Evolutionary conservation across 345 rosid genomes (phyloP), one percentile per base, ranked within the genome.

Genomic region (Dimocarpus longan): DNA sequence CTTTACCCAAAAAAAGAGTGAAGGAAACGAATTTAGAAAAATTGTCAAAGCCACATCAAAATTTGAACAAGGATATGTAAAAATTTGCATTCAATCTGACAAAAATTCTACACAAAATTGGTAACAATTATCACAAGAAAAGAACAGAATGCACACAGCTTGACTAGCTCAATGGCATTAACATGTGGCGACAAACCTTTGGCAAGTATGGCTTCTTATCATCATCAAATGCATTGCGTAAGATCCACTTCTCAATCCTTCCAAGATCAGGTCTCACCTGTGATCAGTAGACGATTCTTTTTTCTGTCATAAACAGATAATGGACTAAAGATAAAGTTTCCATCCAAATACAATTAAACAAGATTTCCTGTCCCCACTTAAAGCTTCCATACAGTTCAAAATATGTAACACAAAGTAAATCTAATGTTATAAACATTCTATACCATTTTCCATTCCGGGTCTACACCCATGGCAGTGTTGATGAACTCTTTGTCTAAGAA

Each of bases 361-460:
- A 54, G 16, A 15, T 16, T 5, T 54, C 21, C 5, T 60, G 65
- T 22, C 28, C 12, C 21, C 28, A 19, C 5, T 60, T 60, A 21
- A 52, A 62, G 63, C 50, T 69, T 66, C 26, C 39, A 37, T 11
- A 78, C 66, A 59, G 18, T 26, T 19, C 65, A 68, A 70, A 3
- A 50, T 18, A 15, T 26, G 75, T 40, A 62, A 71, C 19, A n/a
- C 5, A 26, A 46, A 19, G 73, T 19, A 72, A 40, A 40, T 9
- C 40, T 16, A 40, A 48, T 19, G 26, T n/a, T 67, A 21, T 68
- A 78, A 64, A 79, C 54, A 24, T 54, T 40, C 56, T 76, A 12
- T 88, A 93, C 97, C 97, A 93, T 90, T 80, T 93, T 93, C 95
- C 91, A 93, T 68, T 93, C 93, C 16, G 97, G 97, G 81, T 93